Conservation (phyloP, 768 basidiomycete species). For the Pulveroboletus sp. region DNA sequence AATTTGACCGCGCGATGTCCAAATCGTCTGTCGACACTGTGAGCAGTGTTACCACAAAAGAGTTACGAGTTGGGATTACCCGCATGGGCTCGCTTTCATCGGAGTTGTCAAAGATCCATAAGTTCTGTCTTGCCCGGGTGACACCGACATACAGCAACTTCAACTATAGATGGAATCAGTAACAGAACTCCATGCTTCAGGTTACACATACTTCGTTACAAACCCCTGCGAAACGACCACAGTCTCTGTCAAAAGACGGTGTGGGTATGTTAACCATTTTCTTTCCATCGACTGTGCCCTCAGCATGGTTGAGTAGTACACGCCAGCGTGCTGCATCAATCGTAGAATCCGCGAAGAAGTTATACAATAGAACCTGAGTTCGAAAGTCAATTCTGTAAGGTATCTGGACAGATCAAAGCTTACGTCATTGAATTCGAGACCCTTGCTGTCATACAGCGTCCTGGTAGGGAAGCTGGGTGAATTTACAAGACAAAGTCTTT, state of each 20-base stretch:
- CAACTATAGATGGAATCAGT: constrained; percentile 37
- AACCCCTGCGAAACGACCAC: constrained; percentile 48
- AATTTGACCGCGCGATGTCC: constrained; percentile 45
- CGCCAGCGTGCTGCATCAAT: constrained; percentile 56
- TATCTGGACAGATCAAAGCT: neutral
- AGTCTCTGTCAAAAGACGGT: constrained; percentile 46
- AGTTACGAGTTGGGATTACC: constrained; percentile 27
- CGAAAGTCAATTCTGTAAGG: neutral
- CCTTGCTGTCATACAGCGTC: constrained; percentile 34
- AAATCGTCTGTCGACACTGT: constrained; percentile 40
- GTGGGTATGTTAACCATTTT: constrained; percentile 22
- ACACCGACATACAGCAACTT: constrained; percentile 71
- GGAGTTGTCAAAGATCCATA: constrained; percentile 70
- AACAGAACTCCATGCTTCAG: neutral
- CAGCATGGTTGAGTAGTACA: constrained; percentile 46
- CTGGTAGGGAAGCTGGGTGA: constrained; percentile 9
- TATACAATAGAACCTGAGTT: constrained; percentile 63
- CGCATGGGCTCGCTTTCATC: constrained; percentile 54
- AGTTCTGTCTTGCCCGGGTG: constrained; percentile 63
- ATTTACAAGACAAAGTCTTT: neutral
- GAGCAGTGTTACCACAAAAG: neutral
- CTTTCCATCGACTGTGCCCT: constrained; percentile 17
- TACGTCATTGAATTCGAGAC: constrained; percentile 25
- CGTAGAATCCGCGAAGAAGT: constrained; percentile 69
- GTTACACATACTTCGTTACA: constrained; percentile 52